These are phyloP conservation scores for Coemansia sp. DNA, from an alignment of 192 early-diverging fungal species.

Conservation along the genomic window DNA sequence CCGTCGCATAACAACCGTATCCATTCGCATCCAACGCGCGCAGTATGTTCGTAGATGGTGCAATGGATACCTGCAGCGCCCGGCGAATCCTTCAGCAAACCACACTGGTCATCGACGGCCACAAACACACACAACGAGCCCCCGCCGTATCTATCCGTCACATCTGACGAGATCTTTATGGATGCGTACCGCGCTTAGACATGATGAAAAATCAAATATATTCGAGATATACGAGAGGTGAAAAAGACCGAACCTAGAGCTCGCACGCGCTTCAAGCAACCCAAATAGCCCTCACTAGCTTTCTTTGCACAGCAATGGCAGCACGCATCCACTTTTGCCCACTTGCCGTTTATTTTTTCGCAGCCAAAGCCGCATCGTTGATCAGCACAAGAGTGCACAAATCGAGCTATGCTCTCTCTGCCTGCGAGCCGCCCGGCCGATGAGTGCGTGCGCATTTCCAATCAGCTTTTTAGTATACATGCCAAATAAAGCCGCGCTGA, in stretches of 20 bases:
- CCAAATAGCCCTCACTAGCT: neutral
- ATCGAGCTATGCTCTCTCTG: too few relatives aligned
- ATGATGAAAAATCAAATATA: constrained; percentile 25
- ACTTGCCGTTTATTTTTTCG: too few relatives aligned
- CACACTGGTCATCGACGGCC: too few relatives aligned
- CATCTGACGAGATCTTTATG: neutral
- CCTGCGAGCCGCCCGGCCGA: too few relatives aligned
- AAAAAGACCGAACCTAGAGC: constrained; percentile 5
- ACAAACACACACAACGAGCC: neutral
- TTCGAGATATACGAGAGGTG: constrained; percentile 10
- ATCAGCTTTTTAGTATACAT: neutral
- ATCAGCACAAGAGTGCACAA: too few relatives aligned
- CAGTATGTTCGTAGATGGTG: too few relatives aligned
- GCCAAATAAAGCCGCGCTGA: too few relatives aligned
- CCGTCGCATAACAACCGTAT: too few relatives aligned
- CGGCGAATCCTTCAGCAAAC: constrained; percentile 4
- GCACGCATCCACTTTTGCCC: too few relatives aligned
- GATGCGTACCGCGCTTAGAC: constrained; percentile 50
- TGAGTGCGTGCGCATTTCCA: too few relatives aligned
- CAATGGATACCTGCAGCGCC: neutral
- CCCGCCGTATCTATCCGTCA: constrained; percentile 1
- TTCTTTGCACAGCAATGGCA: neutral
- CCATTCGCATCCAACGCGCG: neutral
- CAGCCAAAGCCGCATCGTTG: too few relatives aligned
- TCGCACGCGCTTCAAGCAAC: neutral